Conservation (phyloP, 768 basidiomycete species). For the Tulasnella sp. region DNA sequence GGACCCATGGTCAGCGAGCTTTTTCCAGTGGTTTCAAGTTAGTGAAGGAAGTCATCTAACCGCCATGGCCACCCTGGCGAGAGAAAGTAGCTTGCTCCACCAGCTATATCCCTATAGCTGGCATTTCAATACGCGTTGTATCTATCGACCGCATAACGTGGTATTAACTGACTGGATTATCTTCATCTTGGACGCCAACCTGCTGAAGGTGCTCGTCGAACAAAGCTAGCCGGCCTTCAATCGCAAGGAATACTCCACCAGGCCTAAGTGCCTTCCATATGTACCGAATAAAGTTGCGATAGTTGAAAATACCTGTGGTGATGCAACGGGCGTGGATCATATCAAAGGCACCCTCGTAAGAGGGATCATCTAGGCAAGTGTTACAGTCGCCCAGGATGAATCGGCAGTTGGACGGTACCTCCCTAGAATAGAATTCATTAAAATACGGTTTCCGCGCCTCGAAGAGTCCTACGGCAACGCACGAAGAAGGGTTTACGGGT, state of each 20-base stretch:
- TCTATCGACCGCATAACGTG: too few species aligned
- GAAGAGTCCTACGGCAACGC: neutral
- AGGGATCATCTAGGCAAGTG: neutral
- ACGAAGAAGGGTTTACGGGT: neutral
- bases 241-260: slow-evolving; percentile 21
- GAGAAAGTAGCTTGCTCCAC: neutral
- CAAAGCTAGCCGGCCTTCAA: neutral
- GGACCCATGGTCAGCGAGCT: neutral
- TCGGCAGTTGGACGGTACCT: slow-evolving; percentile 22
- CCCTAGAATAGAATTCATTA: neutral
- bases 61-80: neutral
- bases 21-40: neutral
- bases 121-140: neutral
- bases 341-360: slow-evolving; percentile 9
- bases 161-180: slow-evolving; percentile 6
- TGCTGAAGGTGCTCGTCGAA: slow-evolving; percentile 20
- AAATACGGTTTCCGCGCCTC: too few species aligned
- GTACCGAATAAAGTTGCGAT: neutral
- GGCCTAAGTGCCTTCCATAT: neutral
- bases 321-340: slow-evolving; percentile 26
- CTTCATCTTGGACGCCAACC: slow-evolving; percentile 12
- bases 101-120: neutral
- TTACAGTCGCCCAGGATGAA: slow-evolving; percentile 22
- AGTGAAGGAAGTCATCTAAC: neutral
- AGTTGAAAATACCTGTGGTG: neutral